Base-by-base conservation (phyloP, 2,329 filamentous ascomycete species). In the Paramyrothecium sp. region DNA sequence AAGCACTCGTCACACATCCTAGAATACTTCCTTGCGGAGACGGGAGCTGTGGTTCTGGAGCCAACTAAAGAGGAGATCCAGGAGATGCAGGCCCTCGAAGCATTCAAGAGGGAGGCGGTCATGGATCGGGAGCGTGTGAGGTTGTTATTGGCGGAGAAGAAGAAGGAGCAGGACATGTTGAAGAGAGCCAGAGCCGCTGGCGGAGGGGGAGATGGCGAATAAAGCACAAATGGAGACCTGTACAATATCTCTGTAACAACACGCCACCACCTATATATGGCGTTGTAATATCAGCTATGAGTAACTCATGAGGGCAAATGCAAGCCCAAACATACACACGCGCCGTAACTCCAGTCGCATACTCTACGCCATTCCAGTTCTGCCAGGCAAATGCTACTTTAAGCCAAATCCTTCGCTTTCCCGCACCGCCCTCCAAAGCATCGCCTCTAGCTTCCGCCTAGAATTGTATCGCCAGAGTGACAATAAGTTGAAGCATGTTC, bases 331-430 rank as follows among this genome's bases (percentile, higher is more conserved):
- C 33, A 46, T 30, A 30, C 26, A 10, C 26, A 30, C 10, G 26
- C 26, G 10, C 26, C 26, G 26, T 30, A 30, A 30, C 26, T 30
- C 26, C 26, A 10, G 5, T 30, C 26, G 26, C 10, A 5, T 30
- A 16, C 38, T 19, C 38, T 16, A 44, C 13, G 38, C 38, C n/a
- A 66, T 53, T 54, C 55, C 46, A 44, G 46, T 51, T 63, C 65
- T 62, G 23, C 66, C 53, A 62, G 57, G 51, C n/a, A 48, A 22
- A 22, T 48, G 33, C 79, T 70, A 94, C 71, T 93, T 95, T 71
- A 97, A 79, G 33, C 92, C 92, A 81, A 97, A 97, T 3, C 93
- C 93, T 71, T 96, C 92, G 67, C 92, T 96, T 73, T 93, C 92
- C 62, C 86, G 79, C n/a, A 97, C 92, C 3, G 93, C 93, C 60